Evolutionary conservation across 1,284 basidiomycete species (phyloP).

Genomic region (Filobasidium uniguttulatum): DNA sequence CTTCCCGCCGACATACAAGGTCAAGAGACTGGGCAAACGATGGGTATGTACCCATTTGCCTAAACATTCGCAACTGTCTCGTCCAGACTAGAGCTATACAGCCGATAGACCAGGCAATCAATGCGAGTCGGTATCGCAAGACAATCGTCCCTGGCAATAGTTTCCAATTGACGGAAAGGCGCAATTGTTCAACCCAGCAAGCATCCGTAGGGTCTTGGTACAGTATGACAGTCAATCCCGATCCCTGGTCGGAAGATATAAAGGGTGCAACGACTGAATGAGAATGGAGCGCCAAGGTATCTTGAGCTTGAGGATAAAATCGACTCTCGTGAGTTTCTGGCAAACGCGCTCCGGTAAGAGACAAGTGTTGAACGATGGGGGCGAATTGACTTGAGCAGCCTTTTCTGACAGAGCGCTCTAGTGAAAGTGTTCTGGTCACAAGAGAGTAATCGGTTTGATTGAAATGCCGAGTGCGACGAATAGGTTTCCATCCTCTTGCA

Average conservation of each 20-base stretch:
- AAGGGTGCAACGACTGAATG: conserved; percentile 55
- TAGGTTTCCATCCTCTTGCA: not conserved
- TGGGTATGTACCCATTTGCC: conserved; percentile 13
- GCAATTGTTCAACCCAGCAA: conserved; percentile 40
- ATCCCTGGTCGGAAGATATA: conserved; percentile 22
- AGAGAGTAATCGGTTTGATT: conserved; percentile 2
- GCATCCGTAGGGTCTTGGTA: conserved; percentile 37
- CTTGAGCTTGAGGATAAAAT: conserved; percentile 45
- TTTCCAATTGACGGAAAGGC: conserved; percentile 50
- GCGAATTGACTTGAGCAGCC: not conserved
- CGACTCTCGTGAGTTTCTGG: conserved; percentile 46
- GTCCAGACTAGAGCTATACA: conserved; percentile 48
- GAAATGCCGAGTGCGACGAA: not conserved
- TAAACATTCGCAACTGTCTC: conserved; percentile 20
- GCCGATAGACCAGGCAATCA: conserved; percentile 56
- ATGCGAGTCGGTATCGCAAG: conserved; percentile 55
- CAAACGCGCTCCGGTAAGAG: conserved; percentile 42
- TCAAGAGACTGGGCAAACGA: too few species aligned
- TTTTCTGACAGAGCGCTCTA: conserved; percentile 1
- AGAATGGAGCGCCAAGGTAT: conserved; percentile 50
- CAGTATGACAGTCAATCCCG: conserved; percentile 21
- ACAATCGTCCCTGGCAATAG: conserved; percentile 55
- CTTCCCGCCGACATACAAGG: too few species aligned
- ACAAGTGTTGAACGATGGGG: conserved; percentile 30
- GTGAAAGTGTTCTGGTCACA: not conserved